Percentiles rank a stretch among this genome's conserved stretches.
These are phyloP conservation scores for Umbilicaria muhlenbergii DNA, from an alignment of 495 filamentous ascomycete species.

Conservation along the genomic window DNA sequence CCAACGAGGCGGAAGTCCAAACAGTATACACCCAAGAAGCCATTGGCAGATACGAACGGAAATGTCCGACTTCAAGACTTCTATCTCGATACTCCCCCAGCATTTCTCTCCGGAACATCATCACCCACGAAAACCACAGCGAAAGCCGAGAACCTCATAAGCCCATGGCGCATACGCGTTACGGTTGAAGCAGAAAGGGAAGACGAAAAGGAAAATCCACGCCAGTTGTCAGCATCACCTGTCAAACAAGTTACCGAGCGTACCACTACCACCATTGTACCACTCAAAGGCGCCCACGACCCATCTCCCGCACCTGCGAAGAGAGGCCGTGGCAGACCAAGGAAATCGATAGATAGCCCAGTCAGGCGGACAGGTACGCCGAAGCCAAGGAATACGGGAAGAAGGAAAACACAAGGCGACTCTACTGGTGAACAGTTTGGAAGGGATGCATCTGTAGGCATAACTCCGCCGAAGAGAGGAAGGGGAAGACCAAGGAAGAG, in stretches of 20 bases:
- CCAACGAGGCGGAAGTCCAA: not conserved
- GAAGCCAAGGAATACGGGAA: slow-evolving; percentile 21
- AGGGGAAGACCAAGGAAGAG: slow-evolving; percentile 27
- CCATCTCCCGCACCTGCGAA: slow-evolving; percentile 21
- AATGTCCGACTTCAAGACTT: slow-evolving; percentile 11
- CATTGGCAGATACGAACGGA: slow-evolving; percentile 4
- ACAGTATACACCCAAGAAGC: slow-evolving; percentile 5
- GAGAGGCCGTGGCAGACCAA: slow-evolving; percentile 27
- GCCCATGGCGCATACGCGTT: slow-evolving; percentile 43
- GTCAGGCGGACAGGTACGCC: slow-evolving; percentile 12
- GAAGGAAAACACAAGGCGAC: slow-evolving; percentile 19
- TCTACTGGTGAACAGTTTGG: not conserved
- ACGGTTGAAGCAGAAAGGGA: slow-evolving; percentile 42
- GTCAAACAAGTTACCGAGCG: slow-evolving; percentile 23
- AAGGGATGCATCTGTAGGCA: not conserved
- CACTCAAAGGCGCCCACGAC: slow-evolving; percentile 32
- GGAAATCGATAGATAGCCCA: slow-evolving; percentile 20
- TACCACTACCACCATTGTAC: slow-evolving; percentile 34
- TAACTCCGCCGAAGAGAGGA: slow-evolving; percentile 16
- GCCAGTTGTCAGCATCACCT: slow-evolving; percentile 16
- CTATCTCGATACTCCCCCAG: slow-evolving; percentile 7
- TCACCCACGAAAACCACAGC: slow-evolving; percentile 3
- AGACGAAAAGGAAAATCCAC: slow-evolving; percentile 19
- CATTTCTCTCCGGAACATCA: not conserved
- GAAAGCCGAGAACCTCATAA: slow-evolving; percentile 21